Percentiles rank a stretch among this genome's conserved stretches.
Conservation (phyloP, 495 filamentous ascomycete genomes). For the Podospora appendiculata region DNA sequence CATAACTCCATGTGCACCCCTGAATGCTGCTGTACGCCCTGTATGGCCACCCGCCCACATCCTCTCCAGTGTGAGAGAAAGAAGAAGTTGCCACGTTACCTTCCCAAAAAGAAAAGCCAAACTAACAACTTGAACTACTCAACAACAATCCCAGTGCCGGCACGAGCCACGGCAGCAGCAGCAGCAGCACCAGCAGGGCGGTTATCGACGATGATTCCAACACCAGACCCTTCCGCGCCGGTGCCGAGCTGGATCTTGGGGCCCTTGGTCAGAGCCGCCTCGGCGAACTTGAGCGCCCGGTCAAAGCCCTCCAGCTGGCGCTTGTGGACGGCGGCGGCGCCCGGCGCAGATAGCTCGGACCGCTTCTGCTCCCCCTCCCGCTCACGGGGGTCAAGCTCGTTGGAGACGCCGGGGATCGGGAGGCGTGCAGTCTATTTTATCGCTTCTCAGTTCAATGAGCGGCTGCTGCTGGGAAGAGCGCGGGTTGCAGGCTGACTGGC, state of each 20-base stretch:
- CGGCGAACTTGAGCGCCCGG: constrained; percentile 35
- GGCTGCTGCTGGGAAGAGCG: too few species aligned
- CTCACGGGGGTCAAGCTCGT: constrained; percentile 3
- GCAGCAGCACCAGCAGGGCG: constrained; percentile 8
- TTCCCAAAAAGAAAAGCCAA: too few species aligned
- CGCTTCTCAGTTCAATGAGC: too few species aligned
- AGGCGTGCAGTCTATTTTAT: background rate
- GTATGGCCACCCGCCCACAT: too few species aligned
- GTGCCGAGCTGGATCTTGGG: constrained; percentile 37
- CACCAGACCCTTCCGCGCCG: constrained; percentile 33
- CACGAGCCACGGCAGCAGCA: too few species aligned
- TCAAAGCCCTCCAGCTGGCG: constrained; percentile 35
- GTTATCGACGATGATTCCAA: constrained; percentile 41
- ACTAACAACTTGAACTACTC: too few species aligned
- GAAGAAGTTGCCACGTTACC: too few species aligned
- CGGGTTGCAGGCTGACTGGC: too few species aligned
- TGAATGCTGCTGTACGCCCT: too few species aligned
- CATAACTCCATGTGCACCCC: too few species aligned
- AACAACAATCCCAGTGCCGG: too few species aligned
- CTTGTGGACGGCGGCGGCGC: constrained; percentile 1
- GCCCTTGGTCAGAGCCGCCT: constrained; percentile 34
- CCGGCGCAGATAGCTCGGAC: background rate
- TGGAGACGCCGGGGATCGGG: background rate
- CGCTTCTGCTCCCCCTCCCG: background rate
- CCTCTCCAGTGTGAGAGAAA: too few species aligned